These are phyloP conservation scores for Grosmannia huntii DNA, from an alignment of 2,329 filamentous ascomycete genomes.

Conservation along the genomic window DNA sequence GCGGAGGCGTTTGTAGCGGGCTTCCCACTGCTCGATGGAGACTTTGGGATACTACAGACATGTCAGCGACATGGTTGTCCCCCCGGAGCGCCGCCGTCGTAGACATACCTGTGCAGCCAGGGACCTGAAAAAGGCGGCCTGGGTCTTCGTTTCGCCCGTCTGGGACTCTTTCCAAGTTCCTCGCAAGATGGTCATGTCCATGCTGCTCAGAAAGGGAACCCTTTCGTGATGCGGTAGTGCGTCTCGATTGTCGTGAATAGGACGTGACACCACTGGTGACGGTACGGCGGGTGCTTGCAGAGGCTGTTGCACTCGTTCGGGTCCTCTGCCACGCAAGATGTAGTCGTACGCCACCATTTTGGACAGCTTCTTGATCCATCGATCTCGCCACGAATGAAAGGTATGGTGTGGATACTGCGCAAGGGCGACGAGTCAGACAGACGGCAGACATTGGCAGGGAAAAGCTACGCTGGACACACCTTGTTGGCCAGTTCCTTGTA, in stretches of 20 bases:
- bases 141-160: neutral
- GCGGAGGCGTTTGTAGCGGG: neutral
- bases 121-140: neutral
- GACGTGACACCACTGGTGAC: neutral
- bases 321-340: neutral
- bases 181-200: neutral
- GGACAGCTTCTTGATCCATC: constrained; percentile 5
- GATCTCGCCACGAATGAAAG: constrained; percentile 17
- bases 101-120: neutral
- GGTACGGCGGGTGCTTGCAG: neutral
- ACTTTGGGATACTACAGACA: neutral
- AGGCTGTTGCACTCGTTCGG: too few relatives aligned
- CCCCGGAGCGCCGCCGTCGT: too few relatives aligned
- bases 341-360: neutral
- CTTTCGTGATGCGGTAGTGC: too few relatives aligned
- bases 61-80: neutral
- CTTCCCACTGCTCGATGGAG: neutral
- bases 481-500: constrained; percentile 20
- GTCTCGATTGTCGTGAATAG: neutral
- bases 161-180: neutral
- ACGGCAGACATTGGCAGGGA: neutral
- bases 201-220: neutral
- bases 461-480: constrained; percentile 13
- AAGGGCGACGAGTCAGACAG: neutral
- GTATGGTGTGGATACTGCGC: constrained; percentile 20